These are phyloP conservation scores for Trifolium repens DNA, from an alignment of 306 rosid species.

Conservation along the genomic window DNA sequence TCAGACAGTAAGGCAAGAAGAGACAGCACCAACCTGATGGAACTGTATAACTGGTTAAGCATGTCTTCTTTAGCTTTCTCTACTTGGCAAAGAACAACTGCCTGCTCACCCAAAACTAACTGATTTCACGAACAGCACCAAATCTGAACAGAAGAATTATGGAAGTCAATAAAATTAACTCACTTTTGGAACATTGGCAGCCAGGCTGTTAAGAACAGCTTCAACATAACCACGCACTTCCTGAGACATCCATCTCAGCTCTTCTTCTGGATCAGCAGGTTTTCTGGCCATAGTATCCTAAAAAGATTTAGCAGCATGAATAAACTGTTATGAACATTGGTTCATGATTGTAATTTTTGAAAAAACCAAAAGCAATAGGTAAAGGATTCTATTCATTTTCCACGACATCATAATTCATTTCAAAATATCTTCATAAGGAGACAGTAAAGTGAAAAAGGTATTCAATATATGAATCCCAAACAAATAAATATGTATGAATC, in stretches of 20 bases:
- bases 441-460: not conserved
- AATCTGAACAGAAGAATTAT: constrained; percentile 28
- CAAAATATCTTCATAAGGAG: constrained; percentile 11
- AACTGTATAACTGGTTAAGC: constrained; percentile 67
- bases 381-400: constrained; percentile 23
- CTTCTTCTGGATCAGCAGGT: constrained; percentile 74
- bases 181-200: constrained; percentile 67
- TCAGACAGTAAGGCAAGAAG: constrained; percentile 17
- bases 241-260: constrained; percentile 72
- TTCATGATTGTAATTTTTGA: constrained; percentile 11
- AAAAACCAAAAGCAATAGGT: constrained; percentile 25
- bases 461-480: constrained; percentile 22
- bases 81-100: constrained; percentile 69
- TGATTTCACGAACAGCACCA: constrained; percentile 36
- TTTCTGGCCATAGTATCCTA: constrained; percentile 66
- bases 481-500: constrained; percentile 10
- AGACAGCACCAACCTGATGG: constrained; percentile 52
- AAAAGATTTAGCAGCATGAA: constrained; percentile 28
- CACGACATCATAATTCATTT: constrained; percentile 2
- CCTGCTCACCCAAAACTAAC: constrained; percentile 52
- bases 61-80: constrained; percentile 72
- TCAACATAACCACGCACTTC: constrained; percentile 75
- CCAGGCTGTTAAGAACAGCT: constrained; percentile 70
- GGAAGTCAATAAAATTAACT: constrained; percentile 37
- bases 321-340: constrained; percentile 25